phyloP scores from a whole-genome alignment of 345 rosid species.

The Arabis alpina region DNA sequence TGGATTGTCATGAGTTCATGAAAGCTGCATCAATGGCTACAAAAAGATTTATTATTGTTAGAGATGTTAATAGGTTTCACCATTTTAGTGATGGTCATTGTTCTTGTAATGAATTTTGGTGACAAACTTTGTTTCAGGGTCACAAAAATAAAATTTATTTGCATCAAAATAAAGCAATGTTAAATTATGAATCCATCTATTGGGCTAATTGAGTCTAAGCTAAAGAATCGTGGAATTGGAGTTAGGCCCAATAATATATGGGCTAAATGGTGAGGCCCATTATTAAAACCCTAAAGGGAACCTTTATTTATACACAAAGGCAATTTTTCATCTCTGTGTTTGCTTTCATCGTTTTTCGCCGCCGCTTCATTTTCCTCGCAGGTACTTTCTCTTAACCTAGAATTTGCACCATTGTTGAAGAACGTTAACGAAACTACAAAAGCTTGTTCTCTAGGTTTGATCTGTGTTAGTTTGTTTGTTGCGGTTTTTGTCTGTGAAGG shows the following conservation, averaged over 20 bases:
- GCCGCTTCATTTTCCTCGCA: conserved; percentile 34
- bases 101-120: conserved; percentile 78
- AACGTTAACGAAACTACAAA: neutral
- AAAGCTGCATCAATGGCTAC: conserved; percentile 59
- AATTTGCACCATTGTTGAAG: neutral
- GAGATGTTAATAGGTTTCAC: conserved; percentile 75
- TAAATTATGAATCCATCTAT: too few species aligned
- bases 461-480: neutral
- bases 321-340: neutral
- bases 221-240: too few species aligned
- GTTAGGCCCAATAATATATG: neutral
- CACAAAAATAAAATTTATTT: neutral
- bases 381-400: conserved; percentile 28
- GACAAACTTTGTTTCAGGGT: conserved; percentile 24
- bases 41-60: conserved; percentile 59
- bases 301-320: conserved; percentile 15
- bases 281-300: conserved; percentile 33
- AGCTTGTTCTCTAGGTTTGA: neutral
- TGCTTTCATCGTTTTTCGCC: conserved; percentile 14
- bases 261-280: neutral
- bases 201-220: neutral
- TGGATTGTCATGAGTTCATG: conserved; percentile 83
- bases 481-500: neutral
- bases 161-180: too few species aligned
- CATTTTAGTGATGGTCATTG: conserved; percentile 66